Evolutionary conservation across 2,329 filamentous ascomycete genomes (phyloP), one percentile per base, ranked within the genome.

Genomic region (Xylaria sp.): DNA sequence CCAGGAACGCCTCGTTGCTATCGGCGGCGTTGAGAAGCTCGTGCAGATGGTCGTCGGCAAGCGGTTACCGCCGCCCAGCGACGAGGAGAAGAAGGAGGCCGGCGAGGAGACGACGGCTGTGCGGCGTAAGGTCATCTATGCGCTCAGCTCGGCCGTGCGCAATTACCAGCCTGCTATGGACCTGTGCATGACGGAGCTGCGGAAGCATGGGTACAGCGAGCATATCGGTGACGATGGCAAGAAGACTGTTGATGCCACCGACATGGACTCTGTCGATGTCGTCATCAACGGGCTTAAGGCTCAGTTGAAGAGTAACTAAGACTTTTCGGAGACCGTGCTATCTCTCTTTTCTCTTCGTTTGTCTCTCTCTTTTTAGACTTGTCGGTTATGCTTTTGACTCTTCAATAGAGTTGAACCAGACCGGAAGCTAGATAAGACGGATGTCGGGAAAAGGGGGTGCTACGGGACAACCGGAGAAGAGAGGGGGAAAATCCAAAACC

Each of bases 91-190:
- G 13, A 18, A 23, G 47, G 30, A 56, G 59, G 56, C 56, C 58
- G 59, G 58, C 57, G 58, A 59, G 44, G 58, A 63, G 47, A 58
- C 58, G 35, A 55, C 53, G 13, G 57, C 81, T 8, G 89, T 92
- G 54, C 83, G 92, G 66, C 87, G 90, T 74, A 99, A 97, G 81
- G 91, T 92, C 11, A 80, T 96, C 35, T 92, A 92, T 70, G 94
- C 93, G 10, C 81, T 99, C 52, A 96, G 91, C 72, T 93, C 88
- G 11, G 89, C 86, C 4, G 84, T 91, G 57, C 83, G 94, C 72
- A 99, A 99, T 74, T 96, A 91, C 74, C 93, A 96, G 77, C 89
- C 91, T 1, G 87, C 87, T 30, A 80, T 93, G 76, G 87, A 91
- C 72, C 78, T 80, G 23, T 78, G 92, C 62, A 83, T 86, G 1